Percentiles rank a stretch among this genome's conserved stretches.
Conservation (phyloP, 2,329 filamentous ascomycete genomes). For the Bertia moriformis region DNA sequence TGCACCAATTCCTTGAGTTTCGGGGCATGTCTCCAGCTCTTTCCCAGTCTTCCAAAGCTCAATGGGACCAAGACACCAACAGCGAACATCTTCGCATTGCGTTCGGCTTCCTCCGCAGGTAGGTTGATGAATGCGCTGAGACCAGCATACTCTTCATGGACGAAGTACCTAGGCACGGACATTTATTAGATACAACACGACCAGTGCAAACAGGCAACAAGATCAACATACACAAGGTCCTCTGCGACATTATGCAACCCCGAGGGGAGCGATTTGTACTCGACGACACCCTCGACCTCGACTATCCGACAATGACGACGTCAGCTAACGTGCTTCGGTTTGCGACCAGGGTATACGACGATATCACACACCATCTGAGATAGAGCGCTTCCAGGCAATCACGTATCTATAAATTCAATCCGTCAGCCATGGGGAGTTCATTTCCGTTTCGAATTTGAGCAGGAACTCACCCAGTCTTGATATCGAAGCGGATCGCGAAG, state of each 20-base stretch:
- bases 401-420: conserved; percentile 32
- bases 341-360: neutral
- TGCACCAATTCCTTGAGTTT: conserved; percentile 33
- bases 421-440: neutral
- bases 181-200: conserved; percentile 3
- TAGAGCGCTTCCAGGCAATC: conserved; percentile 42
- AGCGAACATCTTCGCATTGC: conserved; percentile 46
- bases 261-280: conserved; percentile 51
- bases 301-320: conserved; percentile 18
- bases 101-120: conserved; percentile 35
- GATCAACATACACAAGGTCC: conserved; percentile 35
- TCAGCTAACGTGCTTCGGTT: conserved; percentile 7
- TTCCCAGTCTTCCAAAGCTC: conserved; percentile 39
- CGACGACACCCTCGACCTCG: conserved; percentile 41
- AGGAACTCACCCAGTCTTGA: conserved; percentile 34
- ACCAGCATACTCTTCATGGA: conserved; percentile 42
- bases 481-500: conserved; percentile 40
- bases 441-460: too few species aligned
- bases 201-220: too few species aligned
- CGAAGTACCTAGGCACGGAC: conserved; percentile 34
- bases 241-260: conserved; percentile 44
- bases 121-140: conserved; percentile 45
- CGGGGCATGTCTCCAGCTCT: conserved; percentile 43
- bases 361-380: conserved; percentile 23
- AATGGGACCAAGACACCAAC: conserved; percentile 44